Evolutionary conservation across 192 early-diverging fungal species (phyloP).

Genomic region (Lobosporangium transversale): DNA sequence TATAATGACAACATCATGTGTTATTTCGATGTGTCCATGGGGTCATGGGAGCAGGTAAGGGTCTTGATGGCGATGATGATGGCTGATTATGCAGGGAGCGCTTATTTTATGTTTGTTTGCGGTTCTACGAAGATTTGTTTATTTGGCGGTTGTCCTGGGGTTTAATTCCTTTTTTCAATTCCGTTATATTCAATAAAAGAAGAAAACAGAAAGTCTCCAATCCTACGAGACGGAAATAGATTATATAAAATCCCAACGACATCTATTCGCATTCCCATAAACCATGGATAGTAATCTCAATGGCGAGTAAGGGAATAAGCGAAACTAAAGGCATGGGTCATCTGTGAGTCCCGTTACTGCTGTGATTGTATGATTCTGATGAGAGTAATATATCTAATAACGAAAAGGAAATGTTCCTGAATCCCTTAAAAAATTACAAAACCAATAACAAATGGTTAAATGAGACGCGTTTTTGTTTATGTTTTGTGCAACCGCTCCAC

Average conservation of each 20-base stretch:
- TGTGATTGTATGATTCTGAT: not conserved
- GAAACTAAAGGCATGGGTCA: not conserved
- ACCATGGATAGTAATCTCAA: not conserved
- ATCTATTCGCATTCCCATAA: not conserved
- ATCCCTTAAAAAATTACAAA: not conserved
- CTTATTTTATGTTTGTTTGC: slow-evolving; percentile 6
- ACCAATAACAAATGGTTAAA: not conserved
- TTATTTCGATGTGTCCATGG: slow-evolving; percentile 10
- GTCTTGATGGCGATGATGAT: slow-evolving; percentile 2
- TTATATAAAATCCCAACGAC: not conserved
- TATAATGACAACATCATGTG: not conserved
- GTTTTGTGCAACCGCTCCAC: slow-evolving; percentile 2
- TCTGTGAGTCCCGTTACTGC: not conserved
- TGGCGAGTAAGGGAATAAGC: not conserved
- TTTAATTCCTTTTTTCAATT: not conserved
- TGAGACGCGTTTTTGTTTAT: not conserved
- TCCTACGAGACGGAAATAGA: not conserved
- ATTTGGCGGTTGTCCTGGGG: not conserved
- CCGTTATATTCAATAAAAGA: not conserved
- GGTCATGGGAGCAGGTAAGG: slow-evolving; percentile 1
- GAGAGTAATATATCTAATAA: not conserved
- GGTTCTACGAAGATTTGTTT: not conserved
- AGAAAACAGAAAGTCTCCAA: not conserved
- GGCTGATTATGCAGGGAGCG: slow-evolving; percentile 12
- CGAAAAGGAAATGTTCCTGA: not conserved